Evolutionary conservation across 169 alveolate species (phyloP).

Genomic region (Theileria orientalis): DNA sequence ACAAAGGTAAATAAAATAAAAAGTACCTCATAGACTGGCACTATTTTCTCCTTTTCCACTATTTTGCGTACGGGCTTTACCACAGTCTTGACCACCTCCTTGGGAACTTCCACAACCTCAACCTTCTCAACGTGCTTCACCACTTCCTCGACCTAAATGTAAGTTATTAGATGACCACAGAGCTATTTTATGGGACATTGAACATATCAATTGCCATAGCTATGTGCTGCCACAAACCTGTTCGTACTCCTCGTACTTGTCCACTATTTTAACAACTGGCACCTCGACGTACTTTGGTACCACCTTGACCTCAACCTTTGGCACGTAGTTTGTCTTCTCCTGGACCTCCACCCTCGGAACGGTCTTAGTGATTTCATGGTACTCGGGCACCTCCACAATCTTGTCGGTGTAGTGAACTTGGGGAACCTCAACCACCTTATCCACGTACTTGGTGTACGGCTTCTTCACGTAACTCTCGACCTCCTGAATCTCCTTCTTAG

Average conservation of each 20-base stretch:
- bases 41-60: conserved; percentile 70
- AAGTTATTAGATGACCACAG: not conserved
- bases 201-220: not conserved
- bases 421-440: conserved; percentile 74
- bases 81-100: conserved; percentile 72
- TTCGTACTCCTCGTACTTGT: conserved; percentile 71
- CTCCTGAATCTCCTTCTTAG: conserved; percentile 73
- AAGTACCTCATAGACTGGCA: conserved; percentile 64
- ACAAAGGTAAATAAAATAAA: not conserved
- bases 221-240: conserved; percentile 34
- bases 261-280: conserved; percentile 72
- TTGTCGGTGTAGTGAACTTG: conserved; percentile 70
- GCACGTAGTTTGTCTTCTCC: conserved; percentile 71
- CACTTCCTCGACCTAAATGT: conserved; percentile 71
- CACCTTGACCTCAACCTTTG: conserved; percentile 71
- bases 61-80: conserved; percentile 73
- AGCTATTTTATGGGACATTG: not conserved
- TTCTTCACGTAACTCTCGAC: conserved; percentile 72
- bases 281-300: conserved; percentile 78
- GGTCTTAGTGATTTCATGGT: conserved; percentile 72
- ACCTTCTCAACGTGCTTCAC: conserved; percentile 70
- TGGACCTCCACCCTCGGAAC: conserved; percentile 69
- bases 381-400: conserved; percentile 77
- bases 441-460: conserved; percentile 74
- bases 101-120: conserved; percentile 74